Evolutionary conservation across 106 monocot genomes (phyloP).

Genomic region (Dendrobium chrysotoxum): DNA sequence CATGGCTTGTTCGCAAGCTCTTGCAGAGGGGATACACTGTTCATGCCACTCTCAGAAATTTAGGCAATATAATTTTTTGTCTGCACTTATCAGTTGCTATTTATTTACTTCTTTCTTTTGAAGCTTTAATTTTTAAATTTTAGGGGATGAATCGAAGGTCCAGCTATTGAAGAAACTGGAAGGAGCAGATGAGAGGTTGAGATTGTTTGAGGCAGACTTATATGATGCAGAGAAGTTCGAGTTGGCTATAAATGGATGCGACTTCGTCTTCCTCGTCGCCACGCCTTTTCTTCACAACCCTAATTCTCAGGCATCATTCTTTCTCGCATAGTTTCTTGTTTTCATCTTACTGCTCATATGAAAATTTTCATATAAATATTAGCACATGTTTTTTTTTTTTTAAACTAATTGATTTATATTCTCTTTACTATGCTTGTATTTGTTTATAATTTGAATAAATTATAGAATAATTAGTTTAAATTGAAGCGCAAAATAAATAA

Average conservation of each 20-base stretch:
- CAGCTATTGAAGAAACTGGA: constrained; percentile 33
- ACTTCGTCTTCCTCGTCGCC: constrained; percentile 47
- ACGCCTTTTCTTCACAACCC: constrained; percentile 20
- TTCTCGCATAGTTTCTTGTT: no score
- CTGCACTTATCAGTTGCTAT: neutral
- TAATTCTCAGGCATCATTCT: constrained; percentile 21
- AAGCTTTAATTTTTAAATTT: constrained; percentile 1
- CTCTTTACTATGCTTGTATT: no score
- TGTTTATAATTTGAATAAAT: no score
- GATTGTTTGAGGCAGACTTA: constrained; percentile 52
- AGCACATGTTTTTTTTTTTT: no score
- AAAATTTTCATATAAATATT: no score
- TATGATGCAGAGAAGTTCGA: constrained; percentile 31
- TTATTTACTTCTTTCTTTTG: no score
- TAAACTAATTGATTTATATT: no score
- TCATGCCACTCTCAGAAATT: constrained; percentile 59
- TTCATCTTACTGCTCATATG: no score
- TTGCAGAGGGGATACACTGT: constrained; percentile 34
- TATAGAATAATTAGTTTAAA: no score
- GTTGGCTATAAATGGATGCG: constrained; percentile 47
- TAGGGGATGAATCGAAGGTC: constrained; percentile 29
- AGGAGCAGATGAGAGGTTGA: constrained; percentile 33
- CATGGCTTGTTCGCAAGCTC: constrained; percentile 48
- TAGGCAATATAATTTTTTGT: constrained; percentile 13
- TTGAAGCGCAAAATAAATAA: neutral